Conservation (phyloP, 257 asterid genomes). For the Nicotiana tabacum region DNA sequence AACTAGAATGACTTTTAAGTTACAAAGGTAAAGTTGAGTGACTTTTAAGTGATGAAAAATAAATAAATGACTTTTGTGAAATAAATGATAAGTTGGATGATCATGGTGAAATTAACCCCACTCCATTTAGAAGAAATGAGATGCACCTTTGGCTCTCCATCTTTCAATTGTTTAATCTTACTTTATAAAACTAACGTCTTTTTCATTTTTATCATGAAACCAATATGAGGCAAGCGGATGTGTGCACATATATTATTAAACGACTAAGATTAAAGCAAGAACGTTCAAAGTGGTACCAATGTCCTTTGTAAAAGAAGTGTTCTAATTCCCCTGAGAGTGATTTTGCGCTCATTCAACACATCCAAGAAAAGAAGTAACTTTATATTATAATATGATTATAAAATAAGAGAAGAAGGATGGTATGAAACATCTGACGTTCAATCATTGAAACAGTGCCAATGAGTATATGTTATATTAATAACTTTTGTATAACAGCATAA, state of each 20-base stretch:
- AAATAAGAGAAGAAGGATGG: neutral
- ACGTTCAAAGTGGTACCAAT: constrained; percentile 2
- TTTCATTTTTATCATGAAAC: neutral
- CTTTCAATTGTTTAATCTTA: neutral
- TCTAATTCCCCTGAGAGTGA: too few relatives aligned
- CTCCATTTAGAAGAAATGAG: neutral
- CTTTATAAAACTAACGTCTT: neutral
- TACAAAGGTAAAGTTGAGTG: too few relatives aligned
- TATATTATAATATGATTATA: too few relatives aligned
- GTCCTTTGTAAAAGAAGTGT: too few relatives aligned
- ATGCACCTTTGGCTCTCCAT: neutral
- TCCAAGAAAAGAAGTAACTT: neutral
- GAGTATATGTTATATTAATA: neutral
- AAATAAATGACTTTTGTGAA: too few relatives aligned
- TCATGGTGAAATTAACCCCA: neutral
- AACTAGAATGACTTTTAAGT: too few relatives aligned
- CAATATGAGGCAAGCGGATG: neutral
- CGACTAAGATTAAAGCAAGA: neutral
- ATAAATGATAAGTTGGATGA: too few relatives aligned
- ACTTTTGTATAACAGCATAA: neutral
- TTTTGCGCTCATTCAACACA: too few relatives aligned
- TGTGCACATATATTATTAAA: neutral
- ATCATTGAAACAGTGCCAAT: neutral
- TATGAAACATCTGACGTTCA: neutral
- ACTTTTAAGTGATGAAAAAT: too few relatives aligned